These are phyloP conservation scores for Paecilomyces variotii DNA, from an alignment of 2,329 filamentous ascomycete genomes.

Conservation along the genomic window DNA sequence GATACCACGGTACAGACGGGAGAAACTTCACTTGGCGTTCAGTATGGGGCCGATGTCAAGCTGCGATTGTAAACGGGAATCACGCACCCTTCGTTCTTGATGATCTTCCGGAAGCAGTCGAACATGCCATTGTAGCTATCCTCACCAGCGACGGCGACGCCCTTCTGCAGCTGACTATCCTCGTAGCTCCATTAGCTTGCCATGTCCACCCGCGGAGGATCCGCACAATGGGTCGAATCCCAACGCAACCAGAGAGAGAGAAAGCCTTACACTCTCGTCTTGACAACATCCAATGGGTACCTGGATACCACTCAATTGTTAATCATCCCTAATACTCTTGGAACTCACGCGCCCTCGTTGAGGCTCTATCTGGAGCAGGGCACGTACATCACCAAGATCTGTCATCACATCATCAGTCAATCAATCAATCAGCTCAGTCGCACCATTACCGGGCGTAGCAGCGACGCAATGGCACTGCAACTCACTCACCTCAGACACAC, in stretches of 20 bases:
- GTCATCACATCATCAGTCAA: neutral
- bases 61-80: slow-evolving; percentile 22
- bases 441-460: neutral
- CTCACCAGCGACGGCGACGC: slow-evolving; percentile 54
- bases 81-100: slow-evolving; percentile 81
- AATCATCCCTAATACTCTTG: neutral
- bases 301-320: slow-evolving; percentile 39
- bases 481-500: slow-evolving; percentile 79
- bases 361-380: neutral
- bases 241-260: neutral
- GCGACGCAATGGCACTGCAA: neutral
- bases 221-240: neutral
- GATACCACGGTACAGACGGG: slow-evolving; percentile 91
- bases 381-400: slow-evolving; percentile 23
- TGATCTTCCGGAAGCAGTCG: slow-evolving; percentile 96
- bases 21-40: slow-evolving; percentile 50
- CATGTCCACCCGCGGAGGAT: neutral
- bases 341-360: neutral
- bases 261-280: slow-evolving; percentile 79
- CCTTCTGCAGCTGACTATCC: slow-evolving; percentile 77
- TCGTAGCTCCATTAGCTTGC: neutral
- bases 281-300: slow-evolving; percentile 98
- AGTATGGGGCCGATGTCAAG: neutral
- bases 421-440: slow-evolving; percentile 9
- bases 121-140: slow-evolving; percentile 95